These are phyloP conservation scores for Samsoniella hepiali DNA, from an alignment of 2,329 filamentous ascomycete genomes.

Conservation along the genomic window DNA sequence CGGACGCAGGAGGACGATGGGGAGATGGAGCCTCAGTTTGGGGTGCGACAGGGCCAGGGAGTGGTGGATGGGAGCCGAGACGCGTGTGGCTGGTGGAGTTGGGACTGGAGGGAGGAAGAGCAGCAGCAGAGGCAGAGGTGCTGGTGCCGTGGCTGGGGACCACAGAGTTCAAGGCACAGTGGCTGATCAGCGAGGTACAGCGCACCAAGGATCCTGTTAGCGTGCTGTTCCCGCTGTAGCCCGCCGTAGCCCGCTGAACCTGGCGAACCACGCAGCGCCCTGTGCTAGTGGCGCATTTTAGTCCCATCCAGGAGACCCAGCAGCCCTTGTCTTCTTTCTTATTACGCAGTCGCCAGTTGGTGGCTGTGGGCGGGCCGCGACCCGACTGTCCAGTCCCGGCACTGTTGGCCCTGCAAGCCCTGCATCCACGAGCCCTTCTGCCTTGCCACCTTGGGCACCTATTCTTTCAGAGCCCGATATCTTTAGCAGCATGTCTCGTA, in stretches of 20 bases:
- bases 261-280: background rate
- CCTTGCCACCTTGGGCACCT: conserved; percentile 1
- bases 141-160: background rate
- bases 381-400: no score
- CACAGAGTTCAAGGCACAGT: no score
- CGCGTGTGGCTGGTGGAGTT: conserved; percentile 12
- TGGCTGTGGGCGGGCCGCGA: no score
- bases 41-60: conserved; percentile 16
- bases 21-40: conserved; percentile 18
- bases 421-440: background rate
- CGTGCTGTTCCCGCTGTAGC: background rate
- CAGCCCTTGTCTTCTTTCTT: no score
- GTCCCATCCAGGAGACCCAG: background rate
- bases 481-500: background rate
- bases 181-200: background rate
- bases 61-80: conserved; percentile 1
- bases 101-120: background rate
- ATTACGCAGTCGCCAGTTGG: background rate
- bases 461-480: background rate
- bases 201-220: background rate
- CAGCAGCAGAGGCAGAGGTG: background rate
- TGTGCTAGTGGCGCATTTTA: background rate
- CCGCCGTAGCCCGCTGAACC: no score
- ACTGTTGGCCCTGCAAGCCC: no score
- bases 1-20: conserved; percentile 17